Evolutionary conservation across 1,139 yeast species (phyloP), one percentile per base, ranked within the genome.

Genomic region (Tardiomyces depauwii): DNA sequence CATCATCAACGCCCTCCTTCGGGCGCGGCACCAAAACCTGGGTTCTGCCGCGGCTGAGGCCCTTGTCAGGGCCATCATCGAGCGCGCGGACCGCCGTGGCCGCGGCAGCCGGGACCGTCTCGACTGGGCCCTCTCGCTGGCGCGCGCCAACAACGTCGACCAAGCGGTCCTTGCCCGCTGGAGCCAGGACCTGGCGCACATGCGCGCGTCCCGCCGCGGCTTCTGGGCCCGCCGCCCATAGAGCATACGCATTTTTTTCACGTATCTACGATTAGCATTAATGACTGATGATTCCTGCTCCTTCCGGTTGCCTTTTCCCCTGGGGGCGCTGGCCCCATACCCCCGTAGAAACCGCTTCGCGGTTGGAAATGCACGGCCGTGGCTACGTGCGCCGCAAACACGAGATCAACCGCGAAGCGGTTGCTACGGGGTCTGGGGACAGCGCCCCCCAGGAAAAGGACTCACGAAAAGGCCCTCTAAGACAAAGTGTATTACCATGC

Each of bases 51-150:
- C 56, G 2, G 55, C 58, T 0, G 43, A 42, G 6, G 52, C 47
- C 4, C 32, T 57, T 6, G 59, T 57, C 10, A 50, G 54, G 16
- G 49, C 51, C 2, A 39, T 54, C 13, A 30, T 57, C 11, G 33
- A 21, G 1, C 45, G 55, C 21, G 52, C 58, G 1, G 39, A 41
- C 18, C 18, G n/a, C 2, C 44, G 44, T 2, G 50, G 51, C 16
- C 43, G 53, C 16, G 60, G 60, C n/a, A 49, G 55, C 16, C 47
- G 52, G 1, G 39, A 33, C 13, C 50, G 60, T 2, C 51, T 57
- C 25, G 45, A 47, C 19, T 53, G 57, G 58, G 58, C 57, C 5
- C 46, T 57, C 14, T 49, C 44, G 2, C 38, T 57, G 2, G 57
- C 59, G 12, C 45, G 45, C 19, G 13, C 41, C 11, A 53, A 54